A percentile compares a stretch with the other conserved stretches of the same genome.
Evolutionary conservation across 495 filamentous ascomycete species (phyloP).

Genomic region (Aspergillus nidulans): DNA sequence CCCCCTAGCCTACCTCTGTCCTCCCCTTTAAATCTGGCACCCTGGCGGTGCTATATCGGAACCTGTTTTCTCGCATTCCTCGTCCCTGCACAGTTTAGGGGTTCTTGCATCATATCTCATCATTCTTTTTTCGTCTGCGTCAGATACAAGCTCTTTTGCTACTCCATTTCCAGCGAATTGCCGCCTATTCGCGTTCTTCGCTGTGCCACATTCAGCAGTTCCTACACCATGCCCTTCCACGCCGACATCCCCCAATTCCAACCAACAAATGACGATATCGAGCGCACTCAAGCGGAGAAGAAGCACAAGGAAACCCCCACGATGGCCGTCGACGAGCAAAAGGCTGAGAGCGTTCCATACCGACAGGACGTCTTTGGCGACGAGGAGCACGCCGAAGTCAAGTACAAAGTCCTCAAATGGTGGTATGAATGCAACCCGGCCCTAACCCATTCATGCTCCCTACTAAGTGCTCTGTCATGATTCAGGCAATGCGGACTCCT

Average conservation of each 20-base stretch:
- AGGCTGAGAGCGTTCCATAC: not conserved
- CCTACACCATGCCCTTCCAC: not conserved
- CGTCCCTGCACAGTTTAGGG: not conserved
- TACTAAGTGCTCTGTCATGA: too few species aligned
- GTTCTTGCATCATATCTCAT: not conserved
- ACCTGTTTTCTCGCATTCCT: not conserved
- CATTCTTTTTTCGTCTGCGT: not conserved
- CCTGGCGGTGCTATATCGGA: not conserved
- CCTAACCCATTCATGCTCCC: not conserved
- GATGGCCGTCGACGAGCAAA: not conserved
- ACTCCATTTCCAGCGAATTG: too few species aligned
- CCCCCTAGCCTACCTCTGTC: not conserved
- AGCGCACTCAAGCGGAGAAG: not conserved
- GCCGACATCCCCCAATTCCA: not conserved
- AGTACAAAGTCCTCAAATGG: not conserved
- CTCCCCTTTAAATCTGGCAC: not conserved
- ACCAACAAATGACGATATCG: not conserved
- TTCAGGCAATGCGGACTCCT: slow-evolving; percentile 47
- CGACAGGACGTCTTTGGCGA: slow-evolving; percentile 1
- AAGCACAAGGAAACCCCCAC: not conserved
- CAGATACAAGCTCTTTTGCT: not conserved
- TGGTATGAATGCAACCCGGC: not conserved
- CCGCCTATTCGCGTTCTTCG: too few species aligned
- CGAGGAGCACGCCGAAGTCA: slow-evolving; percentile 1
- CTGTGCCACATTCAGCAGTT: too few species aligned